phyloP scores from a whole-genome alignment of 1,139 yeast species.

The Petasospora rhodanensis region DNA sequence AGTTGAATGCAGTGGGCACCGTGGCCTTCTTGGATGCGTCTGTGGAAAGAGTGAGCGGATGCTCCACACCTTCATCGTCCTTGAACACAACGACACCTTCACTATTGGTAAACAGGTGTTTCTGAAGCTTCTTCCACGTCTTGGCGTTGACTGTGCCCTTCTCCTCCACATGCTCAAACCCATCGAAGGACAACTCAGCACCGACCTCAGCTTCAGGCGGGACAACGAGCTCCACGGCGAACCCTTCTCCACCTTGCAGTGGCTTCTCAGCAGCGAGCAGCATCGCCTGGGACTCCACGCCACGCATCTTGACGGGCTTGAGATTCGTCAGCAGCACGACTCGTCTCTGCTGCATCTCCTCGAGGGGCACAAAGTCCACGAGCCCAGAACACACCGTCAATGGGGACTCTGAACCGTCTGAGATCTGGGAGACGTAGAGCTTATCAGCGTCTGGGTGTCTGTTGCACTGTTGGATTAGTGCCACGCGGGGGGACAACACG shows the following conservation, averaged over 20 bases:
- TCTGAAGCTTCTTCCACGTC: conserved; percentile 22
- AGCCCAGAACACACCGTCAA: conserved; percentile 57
- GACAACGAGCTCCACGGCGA: conserved; percentile 33
- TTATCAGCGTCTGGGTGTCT: conserved; percentile 50
- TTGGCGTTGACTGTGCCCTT: conserved; percentile 17
- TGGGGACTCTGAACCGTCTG: conserved; percentile 4
- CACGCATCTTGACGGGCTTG: conserved; percentile 66
- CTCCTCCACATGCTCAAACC: conserved; percentile 6
- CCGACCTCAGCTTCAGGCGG: conserved; percentile 35
- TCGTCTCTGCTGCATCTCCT: conserved; percentile 41
- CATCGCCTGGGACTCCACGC: conserved; percentile 55
- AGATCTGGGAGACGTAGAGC: conserved; percentile 48
- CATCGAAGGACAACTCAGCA: conserved; percentile 26
- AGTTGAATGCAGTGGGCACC: too few species aligned
- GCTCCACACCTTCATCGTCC: conserved; percentile 7
- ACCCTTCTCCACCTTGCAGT: conserved; percentile 5
- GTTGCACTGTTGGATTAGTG: conserved; percentile 38
- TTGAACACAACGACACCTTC: conserved; percentile 17
- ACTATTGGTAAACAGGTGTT: conserved; percentile 14
- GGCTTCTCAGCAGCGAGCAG: conserved; percentile 45
- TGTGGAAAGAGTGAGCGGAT: too few species aligned
- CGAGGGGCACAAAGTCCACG: conserved; percentile 45
- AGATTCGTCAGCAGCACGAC: conserved; percentile 57
- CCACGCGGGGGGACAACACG: conserved; percentile 37
- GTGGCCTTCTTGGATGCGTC: too few species aligned